Conservation (phyloP, 164 flowering plant species). For the Paratinospora sagittata region DNA sequence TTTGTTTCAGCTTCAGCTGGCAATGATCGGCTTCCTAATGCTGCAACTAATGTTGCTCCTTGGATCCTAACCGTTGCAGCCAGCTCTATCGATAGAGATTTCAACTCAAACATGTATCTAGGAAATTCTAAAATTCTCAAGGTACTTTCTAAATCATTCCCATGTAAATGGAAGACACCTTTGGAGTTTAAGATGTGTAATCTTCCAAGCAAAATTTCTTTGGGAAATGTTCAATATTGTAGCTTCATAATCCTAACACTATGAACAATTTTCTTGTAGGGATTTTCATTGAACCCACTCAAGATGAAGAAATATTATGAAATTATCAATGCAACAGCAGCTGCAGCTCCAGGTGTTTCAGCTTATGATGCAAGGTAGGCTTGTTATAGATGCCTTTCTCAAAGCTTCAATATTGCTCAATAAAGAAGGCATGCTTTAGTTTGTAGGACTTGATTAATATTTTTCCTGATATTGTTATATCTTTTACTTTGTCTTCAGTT, state of each 20-base stretch:
- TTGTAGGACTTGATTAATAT: too few relatives aligned
- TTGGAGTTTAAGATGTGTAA: neutral
- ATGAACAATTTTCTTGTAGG: conserved; percentile 21
- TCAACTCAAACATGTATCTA: neutral
- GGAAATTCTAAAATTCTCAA: conserved; percentile 12
- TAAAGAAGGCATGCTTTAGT: neutral
- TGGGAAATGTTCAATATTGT: neutral
- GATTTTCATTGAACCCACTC: conserved; percentile 30
- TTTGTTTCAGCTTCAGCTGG: neutral
- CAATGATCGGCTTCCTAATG: neutral
- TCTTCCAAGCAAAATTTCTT: neutral
- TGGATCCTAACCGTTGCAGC: conserved; percentile 6
- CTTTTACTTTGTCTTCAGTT: conserved; percentile 23
- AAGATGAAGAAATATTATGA: conserved; percentile 24
- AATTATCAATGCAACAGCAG: conserved; percentile 34
- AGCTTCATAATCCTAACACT: neutral
- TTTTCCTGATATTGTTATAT: too few relatives aligned
- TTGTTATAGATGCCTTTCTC: neutral
- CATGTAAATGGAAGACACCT: neutral
- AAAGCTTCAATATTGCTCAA: neutral
- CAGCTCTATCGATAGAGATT: neutral
- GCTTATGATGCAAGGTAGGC: conserved; percentile 43
- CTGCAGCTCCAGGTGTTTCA: conserved; percentile 41
- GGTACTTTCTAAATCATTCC: too few relatives aligned
- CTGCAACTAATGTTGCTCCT: neutral